Evolutionary conservation across 441 rosid genomes (phyloP), one percentile per base, ranked within the genome.

Genomic region (Erodium trifolium): DNA sequence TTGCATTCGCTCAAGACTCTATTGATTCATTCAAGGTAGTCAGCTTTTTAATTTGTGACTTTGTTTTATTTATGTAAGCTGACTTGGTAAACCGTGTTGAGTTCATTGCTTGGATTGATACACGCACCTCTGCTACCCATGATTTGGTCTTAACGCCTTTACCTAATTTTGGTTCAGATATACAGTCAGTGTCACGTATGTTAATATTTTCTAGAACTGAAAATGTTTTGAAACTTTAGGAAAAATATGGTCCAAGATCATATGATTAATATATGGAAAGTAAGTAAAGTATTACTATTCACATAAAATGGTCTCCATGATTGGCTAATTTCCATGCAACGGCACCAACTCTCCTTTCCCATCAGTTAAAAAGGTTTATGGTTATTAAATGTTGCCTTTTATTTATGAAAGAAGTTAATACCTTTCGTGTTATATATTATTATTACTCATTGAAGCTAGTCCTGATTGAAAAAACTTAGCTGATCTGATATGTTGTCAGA

Each of bases 1-100:
- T 96, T 76, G 76, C 81, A 69, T 96, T 88, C 78, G 99, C 99
- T 51, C 98, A 92, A 81, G 94, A 83, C 73, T 91, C 94, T 71
- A 93, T 96, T 68, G 99, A 96, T 77, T 98, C 93, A 76, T 85
- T 79, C 82, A 91, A 96, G 98, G 99, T 92, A 80, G 35, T 69
- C 14, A 31, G 65, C 71, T 27, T 29, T 62, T 66, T 73, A 49
- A 45, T n/a, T 74, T 75, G 11, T 72, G 67, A 35, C 41, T 73
- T 65, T 49, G 68, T 41, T 35, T 69, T 71, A 43, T 39, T 69
- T 71, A 60, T 60, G 31, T 60, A 60, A 18, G 29, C 9, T 60
- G 31, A 23, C 34, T 2, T 10, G 10, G 10, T 8, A 18, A 2
- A 18, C 19, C 7, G 11, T 60, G 10, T 60, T 43, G 49, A 60